Evolutionary conservation across 1,284 basidiomycete genomes (phyloP), one percentile per base, ranked within the genome.

Genomic region (Albatrellus sp.): DNA sequence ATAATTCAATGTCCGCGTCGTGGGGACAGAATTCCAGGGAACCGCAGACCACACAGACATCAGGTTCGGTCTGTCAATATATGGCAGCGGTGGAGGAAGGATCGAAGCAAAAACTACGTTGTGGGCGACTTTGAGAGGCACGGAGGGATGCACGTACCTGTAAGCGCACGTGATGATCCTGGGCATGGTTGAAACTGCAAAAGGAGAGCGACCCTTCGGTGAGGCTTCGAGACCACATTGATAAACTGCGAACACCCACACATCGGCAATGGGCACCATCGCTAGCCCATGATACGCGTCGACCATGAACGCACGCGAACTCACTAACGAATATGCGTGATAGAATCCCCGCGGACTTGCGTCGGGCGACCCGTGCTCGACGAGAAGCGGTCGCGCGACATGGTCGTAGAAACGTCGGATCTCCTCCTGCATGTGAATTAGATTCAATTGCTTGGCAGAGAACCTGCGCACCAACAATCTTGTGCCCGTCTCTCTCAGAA

Each of bases 231-330:
- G 34, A 13, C 14, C 16, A 40, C 31, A 40, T 47, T n/a, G 24
- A 40, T 34, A 36, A 45, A 45, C 45, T 8, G 35, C 30, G 3
- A n/a, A 3, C 10, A 72, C 85, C 63, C 58, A 89, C 76, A 80
- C 73, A 61, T 94, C 91, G 24, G 90, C 90, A 48, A 93, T 75
- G 1, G 91, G 90, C 11, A 92, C 88, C 75, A 97, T 85, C 1
- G 85, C 76, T 16, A 92, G 67, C 1, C 80, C 79, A 60, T 93
- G 89, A 59, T 80, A 92, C 3, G 79, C 71, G 59, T 96, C 91
- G 44, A 93, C 78, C 43, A 88, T 65, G 63, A 97, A 97, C 0
- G 91, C 84, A 34, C 91, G 72, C 2, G 90, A 90, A 9, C 81
- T 85, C 35, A 93, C 87, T 24, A 94, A 72, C 3, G 80, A 73